phyloP scores from a whole-genome alignment of 2,329 filamentous ascomycete species.

The Hymenoscyphus linearis region DNA sequence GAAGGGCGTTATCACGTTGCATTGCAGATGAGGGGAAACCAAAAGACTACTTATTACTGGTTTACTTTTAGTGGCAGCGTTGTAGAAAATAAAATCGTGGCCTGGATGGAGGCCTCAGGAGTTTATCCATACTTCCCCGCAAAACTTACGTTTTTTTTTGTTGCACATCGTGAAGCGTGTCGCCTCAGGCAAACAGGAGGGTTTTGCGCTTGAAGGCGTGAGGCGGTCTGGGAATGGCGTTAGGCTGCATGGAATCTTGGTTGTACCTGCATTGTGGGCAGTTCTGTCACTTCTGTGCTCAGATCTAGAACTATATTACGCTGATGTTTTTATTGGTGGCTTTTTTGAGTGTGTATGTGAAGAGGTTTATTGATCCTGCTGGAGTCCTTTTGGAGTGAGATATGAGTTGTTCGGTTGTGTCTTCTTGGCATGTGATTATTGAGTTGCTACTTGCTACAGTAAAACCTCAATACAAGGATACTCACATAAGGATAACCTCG shows the following conservation, averaged over 20 bases:
- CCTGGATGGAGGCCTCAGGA: slow-evolving; percentile 12
- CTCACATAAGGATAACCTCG: too few species aligned
- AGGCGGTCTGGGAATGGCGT: neutral
- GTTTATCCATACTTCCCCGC: neutral
- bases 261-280: neutral
- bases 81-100: neutral
- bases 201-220: neutral
- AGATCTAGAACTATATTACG: too few species aligned
- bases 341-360: neutral
- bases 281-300: too few species aligned
- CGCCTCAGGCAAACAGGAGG: slow-evolving; percentile 10
- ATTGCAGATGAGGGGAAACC: slow-evolving; percentile 1
- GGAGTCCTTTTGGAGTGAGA: neutral
- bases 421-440: neutral
- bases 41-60: neutral
- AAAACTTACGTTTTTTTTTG: slow-evolving; percentile 3
- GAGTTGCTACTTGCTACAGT: too few species aligned
- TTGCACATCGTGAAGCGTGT: slow-evolving; percentile 13
- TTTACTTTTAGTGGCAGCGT: neutral
- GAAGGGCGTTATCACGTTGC: neutral
- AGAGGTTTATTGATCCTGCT: neutral
- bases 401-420: neutral
- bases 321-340: neutral
- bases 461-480: too few species aligned
- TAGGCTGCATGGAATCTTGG: neutral